Evolutionary conservation across 169 alveolate species (phyloP).

Genomic region (Plasmodium gonderi): DNA sequence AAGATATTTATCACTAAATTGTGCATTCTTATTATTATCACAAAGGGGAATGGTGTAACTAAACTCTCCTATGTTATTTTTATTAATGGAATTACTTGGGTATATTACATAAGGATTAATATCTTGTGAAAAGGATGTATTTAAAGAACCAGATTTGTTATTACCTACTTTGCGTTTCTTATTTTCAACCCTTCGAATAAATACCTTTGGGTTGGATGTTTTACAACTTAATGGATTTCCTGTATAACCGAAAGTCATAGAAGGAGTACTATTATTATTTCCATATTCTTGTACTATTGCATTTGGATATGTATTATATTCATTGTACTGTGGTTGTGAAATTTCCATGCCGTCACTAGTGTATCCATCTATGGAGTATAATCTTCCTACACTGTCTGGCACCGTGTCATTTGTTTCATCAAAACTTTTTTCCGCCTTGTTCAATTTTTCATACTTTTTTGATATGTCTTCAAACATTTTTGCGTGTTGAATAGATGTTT

Average conservation of each 20-base stretch:
- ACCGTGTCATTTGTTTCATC: constrained; percentile 56
- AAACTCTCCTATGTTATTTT: constrained; percentile 27
- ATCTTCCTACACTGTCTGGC: constrained; percentile 10
- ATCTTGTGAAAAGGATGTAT: constrained; percentile 20
- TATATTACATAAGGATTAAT: constrained; percentile 10
- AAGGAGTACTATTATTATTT: constrained; percentile 7
- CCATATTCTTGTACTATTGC: constrained; percentile 15
- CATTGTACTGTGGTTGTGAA: constrained; percentile 32
- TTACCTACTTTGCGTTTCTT: constrained; percentile 32
- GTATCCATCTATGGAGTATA: constrained; percentile 4
- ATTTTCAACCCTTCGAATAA: constrained; percentile 58
- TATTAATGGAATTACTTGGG: constrained; percentile 34
- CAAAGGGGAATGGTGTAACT: constrained; percentile 20
- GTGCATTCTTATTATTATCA: not conserved
- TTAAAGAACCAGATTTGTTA: constrained; percentile 19
- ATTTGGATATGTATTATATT: constrained; percentile 40
- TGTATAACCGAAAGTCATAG: constrained; percentile 12
- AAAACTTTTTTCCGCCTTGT: constrained; percentile 12
- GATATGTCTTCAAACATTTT: not conserved
- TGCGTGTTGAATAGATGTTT: not conserved
- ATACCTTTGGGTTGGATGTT: constrained; percentile 29
- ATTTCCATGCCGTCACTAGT: constrained; percentile 14
- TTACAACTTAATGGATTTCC: constrained; percentile 46
- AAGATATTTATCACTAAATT: constrained; percentile 6
- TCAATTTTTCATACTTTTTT: constrained; percentile 18